phyloP scores from a whole-genome alignment of 108 stramenopile genomes.

The Epithemia pelagica region DNA sequence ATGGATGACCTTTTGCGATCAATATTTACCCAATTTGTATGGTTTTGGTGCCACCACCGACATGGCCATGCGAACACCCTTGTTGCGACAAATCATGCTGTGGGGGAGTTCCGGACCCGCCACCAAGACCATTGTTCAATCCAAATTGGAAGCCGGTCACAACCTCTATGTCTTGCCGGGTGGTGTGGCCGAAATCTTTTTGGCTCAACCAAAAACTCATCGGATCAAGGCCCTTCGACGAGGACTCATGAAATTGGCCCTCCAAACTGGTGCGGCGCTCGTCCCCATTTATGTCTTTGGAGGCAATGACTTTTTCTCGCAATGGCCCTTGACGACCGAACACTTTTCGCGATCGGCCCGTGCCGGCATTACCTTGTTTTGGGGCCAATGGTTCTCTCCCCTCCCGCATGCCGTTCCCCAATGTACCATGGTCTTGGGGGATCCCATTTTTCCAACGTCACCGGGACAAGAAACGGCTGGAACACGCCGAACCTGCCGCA shows the following conservation, averaged over 20 bases:
- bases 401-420: constrained; percentile 30
- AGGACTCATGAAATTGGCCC: constrained; percentile 52
- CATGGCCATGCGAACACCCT: constrained; percentile 16
- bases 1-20: constrained; percentile 25
- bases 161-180: constrained; percentile 26
- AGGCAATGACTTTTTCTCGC: constrained; percentile 31
- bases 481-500: neutral
- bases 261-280: constrained; percentile 46
- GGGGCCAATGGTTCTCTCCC: constrained; percentile 31
- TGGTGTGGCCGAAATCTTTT: constrained; percentile 45
- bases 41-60: constrained; percentile 21
- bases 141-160: neutral
- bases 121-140: neutral
- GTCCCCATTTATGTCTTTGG: constrained; percentile 53
- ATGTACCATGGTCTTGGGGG: constrained; percentile 24
- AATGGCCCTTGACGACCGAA: constrained; percentile 29
- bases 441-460: constrained; percentile 13
- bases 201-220: constrained; percentile 11
- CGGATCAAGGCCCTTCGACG: constrained; percentile 7
- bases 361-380: constrained; percentile 34
- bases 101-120: neutral
- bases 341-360: constrained; percentile 31
- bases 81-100: constrained; percentile 20
- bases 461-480: neutral
- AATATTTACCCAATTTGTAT: constrained; percentile 16